Percentiles rank a stretch among this genome's conserved stretches.
phyloP scores from a whole-genome alignment of 1,139 yeast genomes.

The Lodderomyces beijingensis region DNA sequence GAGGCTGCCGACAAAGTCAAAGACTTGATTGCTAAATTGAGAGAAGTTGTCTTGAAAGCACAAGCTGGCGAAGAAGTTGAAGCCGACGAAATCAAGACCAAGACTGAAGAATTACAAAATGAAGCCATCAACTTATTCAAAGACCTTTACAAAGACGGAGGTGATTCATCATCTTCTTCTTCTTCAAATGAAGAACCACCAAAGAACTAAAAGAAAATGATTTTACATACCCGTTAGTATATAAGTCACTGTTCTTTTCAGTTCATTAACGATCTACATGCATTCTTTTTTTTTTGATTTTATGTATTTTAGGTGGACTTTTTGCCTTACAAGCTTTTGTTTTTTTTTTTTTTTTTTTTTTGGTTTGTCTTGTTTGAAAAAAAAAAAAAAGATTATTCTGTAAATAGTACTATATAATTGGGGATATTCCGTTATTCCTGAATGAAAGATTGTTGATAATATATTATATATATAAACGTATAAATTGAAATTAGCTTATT shows the following conservation, averaged over 20 bases:
- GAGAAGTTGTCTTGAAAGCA: slow-evolving; percentile 90
- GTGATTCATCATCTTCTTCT: slow-evolving; percentile 19
- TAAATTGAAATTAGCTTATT: neutral
- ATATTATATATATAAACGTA: too few relatives aligned
- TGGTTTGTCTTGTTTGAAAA: neutral
- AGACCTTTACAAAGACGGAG: slow-evolving; percentile 78
- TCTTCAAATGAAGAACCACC: slow-evolving; percentile 20
- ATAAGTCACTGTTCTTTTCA: too few relatives aligned
- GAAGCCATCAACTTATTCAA: slow-evolving; percentile 92
- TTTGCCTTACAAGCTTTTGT: neutral
- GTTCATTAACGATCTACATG: too few relatives aligned
- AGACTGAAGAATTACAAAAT: slow-evolving; percentile 92
- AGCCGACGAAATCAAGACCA: slow-evolving; percentile 79
- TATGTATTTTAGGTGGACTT: neutral
- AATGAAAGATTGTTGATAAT: too few relatives aligned
- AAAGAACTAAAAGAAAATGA: slow-evolving; percentile 1
- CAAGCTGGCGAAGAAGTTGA: slow-evolving; percentile 90
- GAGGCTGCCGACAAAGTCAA: slow-evolving; percentile 84
- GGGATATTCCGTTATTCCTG: too few relatives aligned
- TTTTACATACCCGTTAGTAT: too few relatives aligned
- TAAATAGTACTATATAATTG: neutral
- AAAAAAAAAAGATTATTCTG: too few relatives aligned
- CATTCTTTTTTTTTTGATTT: neutral
- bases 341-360: neutral
- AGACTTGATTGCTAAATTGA: slow-evolving; percentile 70